Percentiles rank a stretch among this genome's conserved stretches.
phyloP scores from a whole-genome alignment of 495 filamentous ascomycete species.

The Aspergillus carlsbadensis region DNA sequence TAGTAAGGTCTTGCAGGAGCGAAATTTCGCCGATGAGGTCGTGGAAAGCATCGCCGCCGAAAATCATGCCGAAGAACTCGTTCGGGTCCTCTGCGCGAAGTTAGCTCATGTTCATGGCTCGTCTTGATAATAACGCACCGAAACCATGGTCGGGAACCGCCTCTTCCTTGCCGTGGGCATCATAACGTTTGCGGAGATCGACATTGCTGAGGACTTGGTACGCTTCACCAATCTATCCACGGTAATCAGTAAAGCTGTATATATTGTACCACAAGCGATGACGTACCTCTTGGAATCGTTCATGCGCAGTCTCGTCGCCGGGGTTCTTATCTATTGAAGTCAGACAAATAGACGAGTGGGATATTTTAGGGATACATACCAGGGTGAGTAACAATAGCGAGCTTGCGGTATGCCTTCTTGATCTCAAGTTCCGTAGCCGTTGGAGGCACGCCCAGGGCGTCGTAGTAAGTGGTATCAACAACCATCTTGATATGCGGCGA shows the following conservation, averaged over 20 bases:
- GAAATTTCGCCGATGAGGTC: slow-evolving; percentile 91
- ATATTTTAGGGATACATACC: slow-evolving; percentile 34
- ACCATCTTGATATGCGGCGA: slow-evolving; percentile 58
- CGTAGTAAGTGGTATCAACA: slow-evolving; percentile 85
- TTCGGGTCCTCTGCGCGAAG: slow-evolving; percentile 71
- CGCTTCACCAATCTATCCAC: slow-evolving; percentile 78
- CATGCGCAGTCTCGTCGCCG: slow-evolving; percentile 90
- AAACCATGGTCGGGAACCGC: slow-evolving; percentile 87
- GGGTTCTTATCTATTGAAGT: slow-evolving; percentile 84
- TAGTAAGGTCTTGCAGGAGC: slow-evolving; percentile 86
- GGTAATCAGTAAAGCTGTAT: not conserved
- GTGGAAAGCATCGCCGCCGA: slow-evolving; percentile 92
- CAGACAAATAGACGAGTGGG: not conserved
- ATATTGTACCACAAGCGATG: not conserved
- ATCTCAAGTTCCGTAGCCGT: slow-evolving; percentile 93
- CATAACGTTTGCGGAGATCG: slow-evolving; percentile 85
- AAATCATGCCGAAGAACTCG: slow-evolving; percentile 99
- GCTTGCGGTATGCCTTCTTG: slow-evolving; percentile 98
- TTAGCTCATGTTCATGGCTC: slow-evolving; percentile 25
- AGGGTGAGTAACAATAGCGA: slow-evolving; percentile 80
- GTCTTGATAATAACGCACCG: slow-evolving; percentile 56
- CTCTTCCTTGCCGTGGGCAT: slow-evolving; percentile 93
- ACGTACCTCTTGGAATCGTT: slow-evolving; percentile 80
- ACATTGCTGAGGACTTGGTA: slow-evolving; percentile 94
- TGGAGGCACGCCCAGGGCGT: slow-evolving; percentile 82